Evolutionary conservation across 805 yeast genomes (phyloP).

Genomic region (Saccharomycopsis fibuligera): DNA sequence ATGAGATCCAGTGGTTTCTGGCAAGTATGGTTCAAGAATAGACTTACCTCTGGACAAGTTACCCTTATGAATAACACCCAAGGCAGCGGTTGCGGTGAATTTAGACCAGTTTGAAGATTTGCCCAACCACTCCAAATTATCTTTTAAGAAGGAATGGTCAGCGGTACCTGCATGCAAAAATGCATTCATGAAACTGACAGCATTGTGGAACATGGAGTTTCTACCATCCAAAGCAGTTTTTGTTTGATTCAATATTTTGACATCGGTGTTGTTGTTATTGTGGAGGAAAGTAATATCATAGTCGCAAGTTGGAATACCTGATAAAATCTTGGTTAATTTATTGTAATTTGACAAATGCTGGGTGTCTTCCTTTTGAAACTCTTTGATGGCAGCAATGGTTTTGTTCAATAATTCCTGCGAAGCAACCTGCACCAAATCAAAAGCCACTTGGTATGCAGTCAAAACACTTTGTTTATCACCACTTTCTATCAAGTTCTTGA

Average conservation of each 20-base stretch:
- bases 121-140: slow-evolving; percentile 91
- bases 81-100: slow-evolving; percentile 94
- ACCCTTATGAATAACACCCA: slow-evolving; percentile 96
- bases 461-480: slow-evolving; percentile 37
- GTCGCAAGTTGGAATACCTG: slow-evolving; percentile 94
- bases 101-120: slow-evolving; percentile 99
- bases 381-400: slow-evolving; percentile 27
- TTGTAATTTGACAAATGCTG: slow-evolving; percentile 26
- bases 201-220: slow-evolving; percentile 90
- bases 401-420: slow-evolving; percentile 77
- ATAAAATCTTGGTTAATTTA: slow-evolving; percentile 61
- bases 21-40: slow-evolving; percentile 84
- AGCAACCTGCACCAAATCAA: slow-evolving; percentile 87
- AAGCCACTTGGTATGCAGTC: slow-evolving; percentile 88
- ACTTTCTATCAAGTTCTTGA: slow-evolving; percentile 47
- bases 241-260: slow-evolving; percentile 72
- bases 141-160: slow-evolving; percentile 84
- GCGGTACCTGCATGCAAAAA: slow-evolving; percentile 96
- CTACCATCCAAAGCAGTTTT: slow-evolving; percentile 82
- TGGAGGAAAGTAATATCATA: slow-evolving; percentile 80
- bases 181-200: slow-evolving; percentile 90
- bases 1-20: slow-evolving; percentile 64
- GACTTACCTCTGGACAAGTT: slow-evolving; percentile 85
- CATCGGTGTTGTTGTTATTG: slow-evolving; percentile 83
- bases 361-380: slow-evolving; percentile 23